Conservation (phyloP, 148 eudicot genomes). For the Rhododendron ovatum region DNA sequence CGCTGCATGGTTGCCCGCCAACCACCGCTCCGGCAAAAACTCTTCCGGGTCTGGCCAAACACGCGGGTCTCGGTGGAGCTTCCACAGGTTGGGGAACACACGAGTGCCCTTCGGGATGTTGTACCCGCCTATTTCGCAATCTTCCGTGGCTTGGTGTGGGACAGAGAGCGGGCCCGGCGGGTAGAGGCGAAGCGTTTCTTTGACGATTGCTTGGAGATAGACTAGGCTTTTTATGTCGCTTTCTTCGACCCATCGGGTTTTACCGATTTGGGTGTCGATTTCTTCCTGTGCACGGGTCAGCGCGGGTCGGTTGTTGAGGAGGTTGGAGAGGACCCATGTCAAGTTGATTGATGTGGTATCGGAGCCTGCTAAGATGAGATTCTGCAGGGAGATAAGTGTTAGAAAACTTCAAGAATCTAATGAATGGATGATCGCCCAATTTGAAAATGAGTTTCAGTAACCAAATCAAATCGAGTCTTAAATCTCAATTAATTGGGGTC, state of each 20-base stretch:
- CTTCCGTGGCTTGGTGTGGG: background rate
- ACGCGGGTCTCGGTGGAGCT: background rate
- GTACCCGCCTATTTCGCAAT: background rate
- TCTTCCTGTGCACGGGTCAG: background rate
- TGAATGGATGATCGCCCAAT: background rate
- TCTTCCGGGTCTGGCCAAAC: background rate
- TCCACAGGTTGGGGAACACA: background rate
- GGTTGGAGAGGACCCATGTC: background rate
- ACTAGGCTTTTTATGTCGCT: background rate
- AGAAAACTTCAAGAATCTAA: background rate
- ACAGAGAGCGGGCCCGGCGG: background rate
- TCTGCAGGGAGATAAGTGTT: background rate
- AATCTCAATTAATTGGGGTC: too few species aligned
- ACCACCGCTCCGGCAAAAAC: background rate
- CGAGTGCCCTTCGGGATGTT: background rate
- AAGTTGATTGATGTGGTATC: background rate
- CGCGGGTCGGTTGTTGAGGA: background rate
- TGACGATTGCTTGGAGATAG: background rate
- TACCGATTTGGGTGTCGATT: background rate
- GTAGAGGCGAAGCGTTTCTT: background rate
- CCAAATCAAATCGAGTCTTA: too few species aligned
- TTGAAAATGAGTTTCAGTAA: background rate
- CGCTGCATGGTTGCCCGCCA: background rate
- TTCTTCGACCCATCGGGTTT: background rate
- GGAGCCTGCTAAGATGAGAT: background rate